These are phyloP conservation scores for Spergularia bocconei DNA, from an alignment of 148 eudicot genomes.

Conservation along the genomic window DNA sequence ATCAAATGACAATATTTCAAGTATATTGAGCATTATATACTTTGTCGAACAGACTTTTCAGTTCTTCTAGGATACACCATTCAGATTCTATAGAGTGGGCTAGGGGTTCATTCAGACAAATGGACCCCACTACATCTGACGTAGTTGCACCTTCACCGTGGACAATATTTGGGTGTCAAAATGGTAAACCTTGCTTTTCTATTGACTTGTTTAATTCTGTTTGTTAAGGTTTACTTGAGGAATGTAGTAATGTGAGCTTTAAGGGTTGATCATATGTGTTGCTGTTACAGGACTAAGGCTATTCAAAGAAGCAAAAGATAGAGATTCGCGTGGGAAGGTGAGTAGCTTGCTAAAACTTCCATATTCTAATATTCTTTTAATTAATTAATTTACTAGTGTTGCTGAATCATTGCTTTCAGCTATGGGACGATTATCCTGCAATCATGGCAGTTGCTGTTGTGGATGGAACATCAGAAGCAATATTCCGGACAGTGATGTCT, in stretches of 20 bases:
- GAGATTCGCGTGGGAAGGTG: constrained; percentile 48
- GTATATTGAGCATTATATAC: neutral
- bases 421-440: constrained; percentile 71
- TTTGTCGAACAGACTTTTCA: constrained; percentile 37
- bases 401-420: constrained; percentile 29
- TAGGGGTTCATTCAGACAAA: constrained; percentile 35
- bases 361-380: neutral
- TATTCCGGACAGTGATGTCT: constrained; percentile 65
- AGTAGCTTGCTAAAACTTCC: constrained; percentile 7
- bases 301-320: constrained; percentile 67
- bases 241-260: neutral
- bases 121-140: constrained; percentile 50
- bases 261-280: neutral
- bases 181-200: constrained; percentile 37
- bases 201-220: neutral
- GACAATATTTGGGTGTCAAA: constrained; percentile 72
- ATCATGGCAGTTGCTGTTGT: constrained; percentile 69
- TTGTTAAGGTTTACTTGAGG: neutral
- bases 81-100: constrained; percentile 50
- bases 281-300: constrained; percentile 52
- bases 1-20: neutral
- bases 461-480: constrained; percentile 61
- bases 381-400: neutral
- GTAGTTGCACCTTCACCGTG: constrained; percentile 68
- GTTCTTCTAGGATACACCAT: constrained; percentile 39